A percentile compares a stretch with the other conserved stretches of the same genome.
Evolutionary conservation across 2,329 filamentous ascomycete species (phyloP).

Genomic region (Sporothrix pseudoabietina): DNA sequence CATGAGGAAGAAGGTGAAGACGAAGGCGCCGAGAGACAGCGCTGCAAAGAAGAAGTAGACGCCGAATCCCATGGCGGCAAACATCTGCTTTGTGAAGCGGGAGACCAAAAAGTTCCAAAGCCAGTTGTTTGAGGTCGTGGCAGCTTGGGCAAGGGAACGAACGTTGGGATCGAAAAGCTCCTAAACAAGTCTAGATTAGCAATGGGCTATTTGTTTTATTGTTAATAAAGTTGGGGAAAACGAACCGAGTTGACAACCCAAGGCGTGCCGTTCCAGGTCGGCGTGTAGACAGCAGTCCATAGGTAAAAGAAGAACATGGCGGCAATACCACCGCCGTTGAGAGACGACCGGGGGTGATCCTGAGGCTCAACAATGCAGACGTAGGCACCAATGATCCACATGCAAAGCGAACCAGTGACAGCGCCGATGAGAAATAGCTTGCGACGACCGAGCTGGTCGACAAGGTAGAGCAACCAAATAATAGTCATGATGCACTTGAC

Average conservation of each 20-base stretch:
- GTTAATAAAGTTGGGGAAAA: too few relatives aligned
- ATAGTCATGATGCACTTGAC: slow-evolving; percentile 71
- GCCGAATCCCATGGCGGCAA: slow-evolving; percentile 58
- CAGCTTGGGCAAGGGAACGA: slow-evolving; percentile 70
- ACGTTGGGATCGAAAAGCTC: slow-evolving; percentile 76
- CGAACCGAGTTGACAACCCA: slow-evolving; percentile 68
- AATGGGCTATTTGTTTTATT: too few relatives aligned
- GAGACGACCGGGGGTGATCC: slow-evolving; percentile 40
- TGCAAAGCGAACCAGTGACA: slow-evolving; percentile 53
- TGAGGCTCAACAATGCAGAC: slow-evolving; percentile 53
- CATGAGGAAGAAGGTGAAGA: slow-evolving; percentile 64
- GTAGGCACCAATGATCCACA: slow-evolving; percentile 66
- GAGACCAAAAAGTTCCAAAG: slow-evolving; percentile 70
- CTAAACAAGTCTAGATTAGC: too few relatives aligned
- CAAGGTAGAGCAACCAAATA: slow-evolving; percentile 68
- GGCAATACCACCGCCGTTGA: slow-evolving; percentile 52
- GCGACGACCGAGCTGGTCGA: slow-evolving; percentile 59
- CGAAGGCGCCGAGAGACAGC: slow-evolving; percentile 59
- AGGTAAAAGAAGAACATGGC: slow-evolving; percentile 74
- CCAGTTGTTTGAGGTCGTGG: slow-evolving; percentile 72
- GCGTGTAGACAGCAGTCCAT: slow-evolving; percentile 73
- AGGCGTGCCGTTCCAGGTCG: slow-evolving; percentile 71
- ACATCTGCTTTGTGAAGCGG: slow-evolving; percentile 69
- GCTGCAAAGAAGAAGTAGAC: slow-evolving; percentile 71
- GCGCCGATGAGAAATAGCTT: slow-evolving; percentile 67